Conservation (phyloP, 495 filamentous ascomycete genomes). For the Acidiella bohemica region DNA sequence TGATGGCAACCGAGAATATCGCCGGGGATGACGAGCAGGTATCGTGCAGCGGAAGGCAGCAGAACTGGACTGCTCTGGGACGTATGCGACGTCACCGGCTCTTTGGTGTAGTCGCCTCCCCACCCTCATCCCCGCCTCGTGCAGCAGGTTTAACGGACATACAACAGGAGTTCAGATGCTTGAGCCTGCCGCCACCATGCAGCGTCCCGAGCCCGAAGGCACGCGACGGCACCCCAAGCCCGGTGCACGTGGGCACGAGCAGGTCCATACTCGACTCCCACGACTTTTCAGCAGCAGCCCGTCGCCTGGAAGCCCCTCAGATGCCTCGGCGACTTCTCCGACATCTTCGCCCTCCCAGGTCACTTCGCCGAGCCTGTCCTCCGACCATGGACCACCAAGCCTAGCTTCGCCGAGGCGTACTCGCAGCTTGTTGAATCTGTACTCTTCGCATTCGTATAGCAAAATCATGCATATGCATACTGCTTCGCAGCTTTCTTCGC, state of each 20-base stretch:
- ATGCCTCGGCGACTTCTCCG: neutral
- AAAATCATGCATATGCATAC: neutral
- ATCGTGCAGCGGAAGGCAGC: neutral
- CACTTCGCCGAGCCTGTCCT: neutral
- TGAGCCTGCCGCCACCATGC: neutral
- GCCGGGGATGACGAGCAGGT: neutral
- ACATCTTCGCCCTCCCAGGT: neutral
- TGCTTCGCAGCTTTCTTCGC: neutral
- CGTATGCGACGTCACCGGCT: conserved; percentile 15
- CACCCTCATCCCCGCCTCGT: neutral
- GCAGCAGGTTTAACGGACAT: neutral
- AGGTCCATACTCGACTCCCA: too few species aligned
- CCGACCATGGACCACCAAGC: too few species aligned
- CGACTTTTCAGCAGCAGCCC: neutral
- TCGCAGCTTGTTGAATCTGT: too few species aligned
- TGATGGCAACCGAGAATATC: neutral
- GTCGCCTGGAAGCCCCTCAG: neutral
- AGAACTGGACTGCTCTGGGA: neutral
- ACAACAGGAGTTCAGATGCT: neutral
- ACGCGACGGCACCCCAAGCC: too few species aligned
- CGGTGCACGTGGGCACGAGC: too few species aligned
- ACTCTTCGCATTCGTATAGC: neutral
- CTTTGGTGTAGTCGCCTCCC: conserved; percentile 1
- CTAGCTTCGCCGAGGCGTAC: too few species aligned
- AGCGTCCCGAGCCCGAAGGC: neutral